Conservation (phyloP, 2,329 filamentous ascomycete species). For the Venturia asperata region DNA sequence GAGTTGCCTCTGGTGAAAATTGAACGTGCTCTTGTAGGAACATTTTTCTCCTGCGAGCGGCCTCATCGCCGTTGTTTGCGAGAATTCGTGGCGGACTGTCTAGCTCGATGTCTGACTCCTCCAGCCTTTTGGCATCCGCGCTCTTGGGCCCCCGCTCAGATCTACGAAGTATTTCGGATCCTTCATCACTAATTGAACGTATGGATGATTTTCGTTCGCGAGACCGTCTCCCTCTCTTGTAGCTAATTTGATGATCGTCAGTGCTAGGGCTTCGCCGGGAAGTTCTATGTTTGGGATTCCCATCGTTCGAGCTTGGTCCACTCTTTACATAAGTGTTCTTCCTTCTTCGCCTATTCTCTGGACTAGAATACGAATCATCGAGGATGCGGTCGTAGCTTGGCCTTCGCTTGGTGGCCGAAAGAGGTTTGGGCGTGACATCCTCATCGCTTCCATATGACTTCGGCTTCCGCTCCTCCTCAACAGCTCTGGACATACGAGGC, state of each 20-base stretch:
- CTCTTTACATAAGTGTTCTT: conserved; percentile 5
- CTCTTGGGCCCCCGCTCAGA: not conserved
- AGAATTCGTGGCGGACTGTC: conserved; percentile 12
- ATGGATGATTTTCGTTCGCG: conserved; percentile 4
- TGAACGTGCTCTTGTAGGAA: conserved; percentile 10
- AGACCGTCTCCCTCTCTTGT: not conserved
- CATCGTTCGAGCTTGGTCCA: not conserved
- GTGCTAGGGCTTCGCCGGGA: conserved; percentile 4
- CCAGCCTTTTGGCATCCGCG: not conserved
- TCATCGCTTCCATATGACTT: conserved; percentile 9
- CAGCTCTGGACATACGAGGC: not conserved
- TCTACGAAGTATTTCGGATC: not conserved
- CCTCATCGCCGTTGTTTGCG: conserved; percentile 17
- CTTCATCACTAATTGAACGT: not conserved
- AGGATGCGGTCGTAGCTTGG: conserved; percentile 2
- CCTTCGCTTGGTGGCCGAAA: not conserved
- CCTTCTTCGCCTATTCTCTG: conserved; percentile 12
- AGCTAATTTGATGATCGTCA: not conserved
- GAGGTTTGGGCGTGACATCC: conserved; percentile 5
- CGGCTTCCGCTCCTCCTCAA: not conserved
- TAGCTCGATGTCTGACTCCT: not conserved
- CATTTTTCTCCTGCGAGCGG: conserved; percentile 10
- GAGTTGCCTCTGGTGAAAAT: conserved; percentile 2
- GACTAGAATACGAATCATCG: conserved; percentile 4
- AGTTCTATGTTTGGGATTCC: conserved; percentile 2